Percentiles rank a stretch among this genome's conserved stretches.
Conservation (phyloP, 345 rosid species). For the Boechera retrofracta region DNA sequence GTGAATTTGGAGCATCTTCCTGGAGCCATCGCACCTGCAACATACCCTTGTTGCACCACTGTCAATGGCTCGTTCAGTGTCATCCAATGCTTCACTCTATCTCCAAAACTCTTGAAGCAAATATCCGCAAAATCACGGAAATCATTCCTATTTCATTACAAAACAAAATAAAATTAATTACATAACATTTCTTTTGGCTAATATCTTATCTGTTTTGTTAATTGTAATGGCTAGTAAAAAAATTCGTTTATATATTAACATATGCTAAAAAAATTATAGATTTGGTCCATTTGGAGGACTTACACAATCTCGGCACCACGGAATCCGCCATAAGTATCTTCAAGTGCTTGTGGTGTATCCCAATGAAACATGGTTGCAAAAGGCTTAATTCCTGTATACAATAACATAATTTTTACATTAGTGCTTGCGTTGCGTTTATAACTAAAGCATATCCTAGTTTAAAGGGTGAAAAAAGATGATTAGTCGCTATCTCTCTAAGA, state of each 20-base stretch:
- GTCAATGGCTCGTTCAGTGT: conserved; percentile 55
- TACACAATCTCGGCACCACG: conserved; percentile 49
- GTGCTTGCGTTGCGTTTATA: neutral
- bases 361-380: conserved; percentile 51
- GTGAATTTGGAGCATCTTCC: conserved; percentile 50
- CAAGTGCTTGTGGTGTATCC: conserved; percentile 58
- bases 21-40: conserved; percentile 41
- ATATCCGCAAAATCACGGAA: conserved; percentile 52
- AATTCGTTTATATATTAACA: neutral
- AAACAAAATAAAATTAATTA: neutral
- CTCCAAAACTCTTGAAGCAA: conserved; percentile 54
- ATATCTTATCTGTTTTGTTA: neutral
- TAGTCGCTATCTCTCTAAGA: conserved; percentile 13
- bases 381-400: conserved; percentile 50
- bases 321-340: conserved; percentile 60
- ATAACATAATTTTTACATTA: neutral
- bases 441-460: conserved; percentile 10
- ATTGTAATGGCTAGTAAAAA: neutral
- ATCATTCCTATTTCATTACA: conserved; percentile 48
- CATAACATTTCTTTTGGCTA: neutral
- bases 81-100: conserved; percentile 58
- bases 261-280: neutral
- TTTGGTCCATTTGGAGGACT: conserved; percentile 18
- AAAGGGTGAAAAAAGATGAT: neutral
- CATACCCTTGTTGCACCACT: conserved; percentile 43